Conservation (phyloP, 2,329 filamentous ascomycete species). For the Cladosporium sp. region DNA sequence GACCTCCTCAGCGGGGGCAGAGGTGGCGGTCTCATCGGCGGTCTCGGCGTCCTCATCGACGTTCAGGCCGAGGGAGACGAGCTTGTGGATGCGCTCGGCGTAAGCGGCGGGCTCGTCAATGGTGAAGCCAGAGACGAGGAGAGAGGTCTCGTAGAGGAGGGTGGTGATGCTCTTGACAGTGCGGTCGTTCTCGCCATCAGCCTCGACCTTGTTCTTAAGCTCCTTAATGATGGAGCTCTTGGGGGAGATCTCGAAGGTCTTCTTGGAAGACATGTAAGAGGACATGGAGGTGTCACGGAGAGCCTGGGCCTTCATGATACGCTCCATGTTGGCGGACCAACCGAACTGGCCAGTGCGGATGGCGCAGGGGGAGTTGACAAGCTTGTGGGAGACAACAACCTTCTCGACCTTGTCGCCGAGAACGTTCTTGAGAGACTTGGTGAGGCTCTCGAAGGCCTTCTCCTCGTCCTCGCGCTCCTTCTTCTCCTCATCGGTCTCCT, state of each 20-base stretch:
- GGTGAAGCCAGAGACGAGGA: slow-evolving; percentile 98
- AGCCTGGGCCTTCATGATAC: slow-evolving; percentile 99
- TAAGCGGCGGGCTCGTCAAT: slow-evolving; percentile 98
- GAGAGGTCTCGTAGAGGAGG: slow-evolving; percentile 97
- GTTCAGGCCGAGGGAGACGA: slow-evolving; percentile 95
- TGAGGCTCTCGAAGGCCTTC: slow-evolving; percentile 94
- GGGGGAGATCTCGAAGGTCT: slow-evolving; percentile 99
- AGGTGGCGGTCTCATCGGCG: slow-evolving; percentile 54
- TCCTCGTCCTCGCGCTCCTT: slow-evolving; percentile 89
- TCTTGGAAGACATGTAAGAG: slow-evolving; percentile 99
- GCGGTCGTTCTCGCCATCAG: slow-evolving; percentile 96
- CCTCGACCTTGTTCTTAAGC: slow-evolving; percentile 98
- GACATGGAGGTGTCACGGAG: slow-evolving; percentile 99
- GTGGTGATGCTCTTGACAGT: slow-evolving; percentile 99
- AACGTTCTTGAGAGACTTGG: slow-evolving; percentile 98
- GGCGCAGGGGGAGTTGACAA: slow-evolving; percentile 89
- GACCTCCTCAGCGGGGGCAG: slow-evolving; percentile 62
- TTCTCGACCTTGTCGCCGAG: slow-evolving; percentile 99
- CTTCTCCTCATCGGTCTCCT: slow-evolving; percentile 99
- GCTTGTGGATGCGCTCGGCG: slow-evolving; percentile 99
- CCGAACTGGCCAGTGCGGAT: slow-evolving; percentile 99
- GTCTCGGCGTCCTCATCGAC: slow-evolving; percentile 90
- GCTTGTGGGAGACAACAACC: slow-evolving; percentile 98
- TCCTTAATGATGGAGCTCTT: slow-evolving; percentile 97
- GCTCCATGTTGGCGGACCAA: slow-evolving; percentile 99